A percentile compares a stretch with the other conserved stretches of the same genome.
Evolutionary conservation across 352 stramenopile species (phyloP).

Genomic region (Globisporangium splendens): DNA sequence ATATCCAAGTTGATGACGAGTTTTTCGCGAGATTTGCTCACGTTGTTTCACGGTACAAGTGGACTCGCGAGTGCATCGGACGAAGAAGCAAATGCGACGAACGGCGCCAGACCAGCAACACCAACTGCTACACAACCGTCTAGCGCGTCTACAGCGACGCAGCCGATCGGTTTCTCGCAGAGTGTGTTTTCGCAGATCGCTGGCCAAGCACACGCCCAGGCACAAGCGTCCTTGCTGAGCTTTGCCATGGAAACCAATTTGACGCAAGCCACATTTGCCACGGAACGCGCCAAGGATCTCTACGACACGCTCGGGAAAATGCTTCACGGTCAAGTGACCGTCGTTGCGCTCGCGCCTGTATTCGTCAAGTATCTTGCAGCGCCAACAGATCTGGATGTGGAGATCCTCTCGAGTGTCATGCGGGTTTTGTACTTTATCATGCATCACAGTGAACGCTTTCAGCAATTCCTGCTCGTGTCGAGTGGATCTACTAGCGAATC

Average conservation of each 20-base stretch:
- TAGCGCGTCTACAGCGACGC: conserved; percentile 1
- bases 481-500: conserved; percentile 1
- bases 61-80: neutral
- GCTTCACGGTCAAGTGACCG: conserved; percentile 37
- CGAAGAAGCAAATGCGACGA: neutral
- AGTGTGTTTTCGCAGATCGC: conserved; percentile 59
- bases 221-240: conserved; percentile 33
- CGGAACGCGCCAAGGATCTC: conserved; percentile 36
- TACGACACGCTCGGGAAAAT: conserved; percentile 56
- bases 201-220: conserved; percentile 30
- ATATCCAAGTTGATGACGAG: conserved; percentile 40
- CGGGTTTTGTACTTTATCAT: conserved; percentile 50
- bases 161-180: conserved; percentile 36
- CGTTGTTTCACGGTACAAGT: conserved; percentile 15
- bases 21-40: conserved; percentile 16
- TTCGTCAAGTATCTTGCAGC: conserved; percentile 50
- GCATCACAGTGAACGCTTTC: conserved; percentile 44
- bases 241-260: conserved; percentile 30
- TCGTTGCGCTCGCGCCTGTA: conserved; percentile 37
- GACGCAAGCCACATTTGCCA: conserved; percentile 27
- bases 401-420: conserved; percentile 43
- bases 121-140: conserved; percentile 1
- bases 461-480: conserved; percentile 41
- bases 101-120: conserved; percentile 1
- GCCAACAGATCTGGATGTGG: conserved; percentile 31